Base-by-base conservation (phyloP, 2,329 filamentous ascomycete species). In the Aspergillus nomiae region DNA sequence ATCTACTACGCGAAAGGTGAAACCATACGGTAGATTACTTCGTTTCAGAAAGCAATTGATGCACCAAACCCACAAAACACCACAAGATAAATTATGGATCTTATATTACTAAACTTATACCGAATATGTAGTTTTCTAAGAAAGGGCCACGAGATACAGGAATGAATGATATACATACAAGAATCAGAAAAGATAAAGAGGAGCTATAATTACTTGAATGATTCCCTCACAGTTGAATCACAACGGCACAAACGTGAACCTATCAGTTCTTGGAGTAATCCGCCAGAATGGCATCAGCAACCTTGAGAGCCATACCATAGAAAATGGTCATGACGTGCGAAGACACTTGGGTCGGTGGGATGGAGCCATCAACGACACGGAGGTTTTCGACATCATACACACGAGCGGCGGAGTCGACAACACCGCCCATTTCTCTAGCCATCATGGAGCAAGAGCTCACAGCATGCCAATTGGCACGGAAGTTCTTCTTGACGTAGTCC, bases 281-380 rank as follows among this genome's bases (percentile, higher is more conserved):
- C 6, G 38, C 41, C 26, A 72, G 28, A 11, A 72, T 41, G 3
- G 56, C 61, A 21, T 71, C 67, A 1, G 70, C 41, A 45, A 74
- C 66, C 60, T 70, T 73, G 64, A 67, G 41, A 0, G 73, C 71
- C 70, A 75, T 73, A 3, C 61, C 73, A 46, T 75, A 75, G 41
- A 74, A 73, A 1, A 73, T 61, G 4, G 65, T 70, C 71, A 74
- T 74, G 24, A 76, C 70, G 51, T 76, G 73, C 7, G 71, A 63
- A 24, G 73, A 75, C 4, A 75, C 60, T 53, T 76, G 73, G 21
- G 72, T 74, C 2, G 77, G 76, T 16, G 73, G 70, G 14, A 76
- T 72, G 50, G 75, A 77, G 9, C 76, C 75, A 61, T 79, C 77
- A 30, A 77, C 69, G 1, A 79, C 76, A 11, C 77, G 71, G 12